A percentile compares a stretch with the other conserved stretches of the same genome.
Conservation (phyloP, 352 stramenopile species). For the Phytophthora foliorum region DNA sequence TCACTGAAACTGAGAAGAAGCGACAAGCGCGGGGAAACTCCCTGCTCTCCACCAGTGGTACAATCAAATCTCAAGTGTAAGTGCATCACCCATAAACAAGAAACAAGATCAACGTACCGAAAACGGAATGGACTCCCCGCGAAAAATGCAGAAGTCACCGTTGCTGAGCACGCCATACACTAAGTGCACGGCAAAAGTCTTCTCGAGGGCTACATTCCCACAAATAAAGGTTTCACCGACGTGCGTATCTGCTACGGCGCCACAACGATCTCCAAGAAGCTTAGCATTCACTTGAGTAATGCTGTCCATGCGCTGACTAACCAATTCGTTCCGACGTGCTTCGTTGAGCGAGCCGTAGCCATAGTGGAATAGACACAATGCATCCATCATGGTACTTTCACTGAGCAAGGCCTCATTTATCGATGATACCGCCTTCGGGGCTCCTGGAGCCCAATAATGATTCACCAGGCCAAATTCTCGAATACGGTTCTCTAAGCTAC, state of each 20-base stretch:
- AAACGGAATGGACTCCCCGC: constrained; percentile 70
- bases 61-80: background rate
- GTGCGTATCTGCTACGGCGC: constrained; percentile 68
- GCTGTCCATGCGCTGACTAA: constrained; percentile 75
- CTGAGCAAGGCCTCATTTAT: constrained; percentile 73
- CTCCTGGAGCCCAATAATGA: constrained; percentile 50
- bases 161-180: constrained; percentile 72
- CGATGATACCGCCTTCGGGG: constrained; percentile 30
- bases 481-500: constrained; percentile 19
- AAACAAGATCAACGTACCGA: constrained; percentile 52
- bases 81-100: background rate
- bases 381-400: constrained; percentile 74
- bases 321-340: constrained; percentile 59
- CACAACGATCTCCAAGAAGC: constrained; percentile 63
- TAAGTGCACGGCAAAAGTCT: constrained; percentile 77
- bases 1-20: constrained; percentile 60
- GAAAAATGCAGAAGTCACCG: constrained; percentile 80
- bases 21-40: constrained; percentile 63
- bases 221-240: constrained; percentile 71
- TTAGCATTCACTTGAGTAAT: constrained; percentile 71
- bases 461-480: constrained; percentile 45
- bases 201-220: constrained; percentile 62
- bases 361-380: constrained; percentile 80
- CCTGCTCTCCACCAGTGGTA: constrained; percentile 42
- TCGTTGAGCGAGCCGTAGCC: constrained; percentile 69